Conservation (phyloP, 805 yeast genomes). For the Phaffomyces opuntiae region DNA sequence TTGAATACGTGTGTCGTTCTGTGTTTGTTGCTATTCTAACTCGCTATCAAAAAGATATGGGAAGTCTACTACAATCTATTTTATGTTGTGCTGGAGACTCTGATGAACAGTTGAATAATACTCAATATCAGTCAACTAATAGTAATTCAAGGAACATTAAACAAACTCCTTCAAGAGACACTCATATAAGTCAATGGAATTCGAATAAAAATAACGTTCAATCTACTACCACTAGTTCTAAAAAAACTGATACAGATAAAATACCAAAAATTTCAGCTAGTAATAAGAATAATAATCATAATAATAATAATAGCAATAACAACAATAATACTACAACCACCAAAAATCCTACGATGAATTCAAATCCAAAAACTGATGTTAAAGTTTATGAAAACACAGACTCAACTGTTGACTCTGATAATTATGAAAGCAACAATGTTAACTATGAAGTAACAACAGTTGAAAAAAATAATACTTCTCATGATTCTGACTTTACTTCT, state of each 20-base stretch:
- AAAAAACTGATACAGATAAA: neutral
- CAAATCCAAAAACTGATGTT: constrained; percentile 15
- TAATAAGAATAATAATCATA: neutral
- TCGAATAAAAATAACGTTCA: neutral
- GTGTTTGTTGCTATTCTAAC: too few relatives aligned
- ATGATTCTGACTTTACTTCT: constrained; percentile 20
- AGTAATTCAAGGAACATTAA: constrained; percentile 8
- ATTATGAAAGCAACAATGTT: neutral
- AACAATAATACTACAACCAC: neutral
- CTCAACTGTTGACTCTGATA: constrained; percentile 15
- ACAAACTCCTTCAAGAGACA: neutral
- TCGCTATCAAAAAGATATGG: constrained; percentile 20
- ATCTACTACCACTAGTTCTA: neutral
- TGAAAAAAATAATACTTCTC: constrained; percentile 4
- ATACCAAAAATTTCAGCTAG: neutral
- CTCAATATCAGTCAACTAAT: constrained; percentile 11
- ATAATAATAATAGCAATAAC: neutral
- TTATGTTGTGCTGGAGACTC: constrained; percentile 27
- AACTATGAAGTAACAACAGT: constrained; percentile 4
- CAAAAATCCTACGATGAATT: too few relatives aligned
- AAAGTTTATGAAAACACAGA: constrained; percentile 25
- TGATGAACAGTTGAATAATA: constrained; percentile 13
- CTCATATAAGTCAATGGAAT: neutral
- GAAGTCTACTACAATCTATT: constrained; percentile 27
- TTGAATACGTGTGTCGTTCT: too few relatives aligned